Evolutionary conservation across 2,329 filamentous ascomycete species (phyloP), one percentile per base, ranked within the genome.

Genomic region (Rugonectria rugulosa): DNA sequence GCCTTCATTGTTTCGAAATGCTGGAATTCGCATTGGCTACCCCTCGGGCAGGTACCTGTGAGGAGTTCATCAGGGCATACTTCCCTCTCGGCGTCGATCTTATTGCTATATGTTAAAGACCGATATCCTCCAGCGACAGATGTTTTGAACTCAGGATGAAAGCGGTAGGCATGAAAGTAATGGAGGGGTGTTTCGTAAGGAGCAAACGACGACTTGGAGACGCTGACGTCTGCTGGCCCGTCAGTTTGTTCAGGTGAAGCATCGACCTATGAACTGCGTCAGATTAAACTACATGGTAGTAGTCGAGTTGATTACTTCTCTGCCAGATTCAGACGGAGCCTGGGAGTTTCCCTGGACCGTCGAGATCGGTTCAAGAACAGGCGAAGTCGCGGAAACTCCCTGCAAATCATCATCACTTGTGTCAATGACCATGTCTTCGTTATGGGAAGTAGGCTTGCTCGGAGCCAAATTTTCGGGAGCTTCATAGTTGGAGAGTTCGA

Each of bases 41-140:
- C 90, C 64, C 88, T 88, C 24, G 82, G 73, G 61, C 95, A 98
- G 63, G 81, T 78, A 57, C 86, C 86, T 47, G 87, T 87, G 42
- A 81, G 80, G 60, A 90, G 77, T 73, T 96, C 91, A 67, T 85
- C 88, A 31, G 86, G 88, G 74, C 95, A 99, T 43, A 98, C 70
- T 59, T 85, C 83, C 65, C 84, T 87, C 57, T 85, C 81, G 20
- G 87, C 81, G 71, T 97, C 87, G 74, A 99, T 96, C 65, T 88
- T 88, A 75, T 96, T 91, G 77, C 91, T 97, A 77, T 94, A 98
- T 37, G 93, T 98, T 78, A 96, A 81, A 61, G 95, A 98, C 70
- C 89, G 88, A 70, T 92, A 88, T 37, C 94, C 94, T 59, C 88
- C 89, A 52, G 85, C 72, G 53, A 97, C 87, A 53, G 85, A 79